phyloP scores from a whole-genome alignment of 495 filamentous ascomycete species.

The Penicillium cinerascens region DNA sequence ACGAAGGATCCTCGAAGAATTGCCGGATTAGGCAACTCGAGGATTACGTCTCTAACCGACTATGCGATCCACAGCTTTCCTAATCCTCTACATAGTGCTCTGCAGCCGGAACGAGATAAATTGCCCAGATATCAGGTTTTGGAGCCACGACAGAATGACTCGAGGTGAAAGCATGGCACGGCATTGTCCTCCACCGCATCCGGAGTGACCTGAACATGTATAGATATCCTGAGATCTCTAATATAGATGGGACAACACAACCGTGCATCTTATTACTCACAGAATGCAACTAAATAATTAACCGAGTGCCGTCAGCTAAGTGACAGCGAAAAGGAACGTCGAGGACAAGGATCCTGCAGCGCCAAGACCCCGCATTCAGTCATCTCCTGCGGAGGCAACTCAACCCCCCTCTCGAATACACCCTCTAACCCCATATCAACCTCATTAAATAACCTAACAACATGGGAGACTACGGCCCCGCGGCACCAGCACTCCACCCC shows the following conservation, averaged over 20 bases:
- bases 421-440: not conserved
- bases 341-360: not conserved
- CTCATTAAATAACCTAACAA: not conserved
- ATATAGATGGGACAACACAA: not conserved
- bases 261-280: not conserved
- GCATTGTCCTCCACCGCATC: not conserved
- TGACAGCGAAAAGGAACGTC: not conserved
- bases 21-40: constrained; percentile 6
- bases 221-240: not conserved
- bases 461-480: constrained; percentile 43
- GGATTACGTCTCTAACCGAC: not conserved
- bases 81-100: not conserved
- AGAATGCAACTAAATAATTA: not conserved
- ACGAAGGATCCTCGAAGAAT: constrained; percentile 6
- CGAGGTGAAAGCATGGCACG: not conserved
- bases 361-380: constrained; percentile 1
- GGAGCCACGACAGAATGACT: not conserved
- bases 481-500: constrained; percentile 13
- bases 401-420: not conserved
- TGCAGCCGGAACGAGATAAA: not conserved
- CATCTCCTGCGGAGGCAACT: not conserved
- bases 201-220: not conserved
- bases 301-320: not conserved
- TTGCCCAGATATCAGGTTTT: not conserved
- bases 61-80: not conserved